These are phyloP conservation scores for Nakazawaea molendinolei DNA, from an alignment of 805 yeast genomes.

Conservation along the genomic window DNA sequence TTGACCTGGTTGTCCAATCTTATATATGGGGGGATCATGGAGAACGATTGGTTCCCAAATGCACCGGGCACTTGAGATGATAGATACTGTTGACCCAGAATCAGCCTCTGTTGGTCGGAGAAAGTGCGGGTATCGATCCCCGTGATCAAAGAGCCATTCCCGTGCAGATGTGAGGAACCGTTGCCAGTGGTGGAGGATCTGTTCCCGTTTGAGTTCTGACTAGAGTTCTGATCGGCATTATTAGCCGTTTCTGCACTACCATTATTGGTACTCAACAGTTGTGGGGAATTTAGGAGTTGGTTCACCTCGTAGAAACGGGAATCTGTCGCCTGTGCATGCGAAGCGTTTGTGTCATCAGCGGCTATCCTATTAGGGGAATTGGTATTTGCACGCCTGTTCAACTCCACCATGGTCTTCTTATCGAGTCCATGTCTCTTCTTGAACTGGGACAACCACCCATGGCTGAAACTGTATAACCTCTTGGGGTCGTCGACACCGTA, in stretches of 20 bases:
- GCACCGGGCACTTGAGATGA: slow-evolving; percentile 3
- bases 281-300: slow-evolving; percentile 10
- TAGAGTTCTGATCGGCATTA: not conserved
- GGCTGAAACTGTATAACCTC: slow-evolving; percentile 45
- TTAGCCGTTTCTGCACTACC: too few species aligned
- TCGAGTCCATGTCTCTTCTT: slow-evolving; percentile 50
- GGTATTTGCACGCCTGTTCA: slow-evolving; percentile 3
- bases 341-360: slow-evolving; percentile 17
- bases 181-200: not conserved
- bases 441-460: slow-evolving; percentile 59
- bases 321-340: too few species aligned
- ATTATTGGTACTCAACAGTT: not conserved
- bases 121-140: not conserved
- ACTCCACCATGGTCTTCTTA: slow-evolving; percentile 24
- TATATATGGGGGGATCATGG: slow-evolving; percentile 6
- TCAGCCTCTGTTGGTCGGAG: not conserved
- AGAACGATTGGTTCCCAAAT: slow-evolving; percentile 1
- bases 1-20: slow-evolving; percentile 10
- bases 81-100: not conserved
- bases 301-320: slow-evolving; percentile 11
- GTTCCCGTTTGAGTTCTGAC: not conserved
- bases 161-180: not conserved
- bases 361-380: slow-evolving; percentile 15
- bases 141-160: not conserved
- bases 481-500: slow-evolving; percentile 58